Conservation (phyloP, 805 yeast genomes). For the Debaryomyces castellii region DNA sequence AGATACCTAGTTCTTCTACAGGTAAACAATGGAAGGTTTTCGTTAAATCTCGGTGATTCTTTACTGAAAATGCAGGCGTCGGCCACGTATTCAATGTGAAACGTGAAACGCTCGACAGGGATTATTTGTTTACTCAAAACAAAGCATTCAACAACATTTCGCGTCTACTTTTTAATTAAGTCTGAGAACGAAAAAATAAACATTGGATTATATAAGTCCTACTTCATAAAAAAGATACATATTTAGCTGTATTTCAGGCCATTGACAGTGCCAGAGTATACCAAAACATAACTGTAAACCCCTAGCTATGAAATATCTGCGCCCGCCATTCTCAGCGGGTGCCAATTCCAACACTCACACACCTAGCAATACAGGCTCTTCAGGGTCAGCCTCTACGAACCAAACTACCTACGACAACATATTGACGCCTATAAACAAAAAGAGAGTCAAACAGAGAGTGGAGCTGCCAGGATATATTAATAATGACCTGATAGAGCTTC, state of each 20-base stretch:
- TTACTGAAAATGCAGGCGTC: background rate
- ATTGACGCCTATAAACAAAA: conserved; percentile 1
- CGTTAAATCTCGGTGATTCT: no score
- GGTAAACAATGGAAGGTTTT: background rate
- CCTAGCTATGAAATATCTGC: conserved; percentile 16
- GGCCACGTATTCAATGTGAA: background rate
- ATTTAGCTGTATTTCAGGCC: background rate
- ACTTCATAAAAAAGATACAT: conserved; percentile 1
- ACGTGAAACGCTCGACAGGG: background rate
- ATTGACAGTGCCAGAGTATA: background rate
- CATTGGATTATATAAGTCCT: background rate
- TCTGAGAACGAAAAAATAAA: background rate
- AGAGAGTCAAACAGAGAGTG: background rate
- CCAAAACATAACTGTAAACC: background rate
- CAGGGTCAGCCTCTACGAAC: conserved; percentile 8
- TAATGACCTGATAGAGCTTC: conserved; percentile 24
- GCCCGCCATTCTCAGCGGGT: conserved; percentile 25
- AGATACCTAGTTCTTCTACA: background rate
- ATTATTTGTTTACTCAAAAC: background rate
- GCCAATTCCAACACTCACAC: conserved; percentile 9
- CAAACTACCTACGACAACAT: conserved; percentile 6
- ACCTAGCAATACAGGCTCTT: conserved; percentile 6
- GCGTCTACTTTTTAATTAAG: background rate
- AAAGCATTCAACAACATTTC: background rate
- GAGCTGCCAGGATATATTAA: background rate